Base-by-base conservation (phyloP, 352 stramenopile species). In the Phytophthora chlamydospora region DNA sequence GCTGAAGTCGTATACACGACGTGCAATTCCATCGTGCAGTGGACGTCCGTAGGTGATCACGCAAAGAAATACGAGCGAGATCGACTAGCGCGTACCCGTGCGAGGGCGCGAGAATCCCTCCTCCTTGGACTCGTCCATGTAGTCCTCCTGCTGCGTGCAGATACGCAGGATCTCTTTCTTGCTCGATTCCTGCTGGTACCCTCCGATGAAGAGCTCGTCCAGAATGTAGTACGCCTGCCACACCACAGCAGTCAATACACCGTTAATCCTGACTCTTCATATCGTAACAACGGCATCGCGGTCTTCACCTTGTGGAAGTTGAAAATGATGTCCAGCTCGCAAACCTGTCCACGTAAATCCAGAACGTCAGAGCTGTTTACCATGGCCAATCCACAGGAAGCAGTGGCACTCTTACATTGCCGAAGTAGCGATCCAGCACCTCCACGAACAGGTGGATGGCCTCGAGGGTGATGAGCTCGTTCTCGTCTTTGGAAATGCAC, bases 181-280 rank as follows among this genome's bases (percentile, higher is more conserved):
- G 73, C 85, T 97, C 45, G 91, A 90, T 78, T 99, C 97, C 76
- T 99, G 87, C 62, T 99, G 90, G 66, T 99, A 92, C 36, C 98
- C 98, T 47, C 96, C 97, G 57, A 99, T 93, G 72, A 99, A 98
- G 47, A 99, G 91, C 83, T 99, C 98, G 81, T 99, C 98, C 45
- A 99, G 83, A 73, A 99, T 99, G 73, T 98, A 98, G 78, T 99
- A 99, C 16, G 98, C 98, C 80, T 89, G 53, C 14, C 14, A 48
- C 17, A 27, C 33, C 10, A 8, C 17, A 61, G 14, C 16, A 52
- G 14, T 13, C 21, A 34, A 6, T 17, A 49, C 34, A 17, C 11
- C 13, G 9, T 50, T 14, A 50, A 5, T 39, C 27, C 13, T 5
- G 3, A 31, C 14, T 48, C 19, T n/a, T 35, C 7, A 13, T 34